phyloP scores from a whole-genome alignment of 2,329 filamentous ascomycete species.

The Hypoxylon sp. region DNA sequence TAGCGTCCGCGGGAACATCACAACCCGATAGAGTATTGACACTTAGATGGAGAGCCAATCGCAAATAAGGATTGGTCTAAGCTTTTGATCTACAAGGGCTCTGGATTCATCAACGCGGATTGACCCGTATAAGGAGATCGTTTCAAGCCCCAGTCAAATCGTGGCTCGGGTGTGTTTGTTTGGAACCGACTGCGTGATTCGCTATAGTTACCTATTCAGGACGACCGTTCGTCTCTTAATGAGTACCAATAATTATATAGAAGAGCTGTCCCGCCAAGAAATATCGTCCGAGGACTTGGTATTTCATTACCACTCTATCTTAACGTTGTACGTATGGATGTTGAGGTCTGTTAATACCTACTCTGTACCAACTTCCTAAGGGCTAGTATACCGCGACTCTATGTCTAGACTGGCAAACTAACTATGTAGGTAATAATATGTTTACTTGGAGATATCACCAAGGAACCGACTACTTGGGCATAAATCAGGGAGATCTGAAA shows the following conservation, averaged over 20 bases:
- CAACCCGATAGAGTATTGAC: conserved; percentile 26
- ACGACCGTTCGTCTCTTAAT: background rate
- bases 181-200: conserved; percentile 20
- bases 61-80: conserved; percentile 33
- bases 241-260: background rate
- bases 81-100: conserved; percentile 24
- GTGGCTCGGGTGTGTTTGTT: conserved; percentile 7
- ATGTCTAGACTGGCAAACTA: background rate
- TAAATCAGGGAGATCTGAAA: conserved; percentile 3
- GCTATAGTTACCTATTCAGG: conserved; percentile 34
- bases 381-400: background rate
- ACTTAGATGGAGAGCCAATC: conserved; percentile 42
- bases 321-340: background rate
- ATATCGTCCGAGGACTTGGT: background rate
- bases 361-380: background rate
- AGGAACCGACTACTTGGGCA: background rate
- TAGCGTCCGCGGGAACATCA: conserved; percentile 15
- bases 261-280: background rate
- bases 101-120: conserved; percentile 11
- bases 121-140: conserved; percentile 24
- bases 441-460: background rate
- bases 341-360: background rate
- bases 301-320: background rate
- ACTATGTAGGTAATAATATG: background rate
- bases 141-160: conserved; percentile 33